Percentiles rank a stretch among this genome's conserved stretches.
Conservation (phyloP, 2,329 filamentous ascomycete species). For the Colletotrichum shisoi region DNA sequence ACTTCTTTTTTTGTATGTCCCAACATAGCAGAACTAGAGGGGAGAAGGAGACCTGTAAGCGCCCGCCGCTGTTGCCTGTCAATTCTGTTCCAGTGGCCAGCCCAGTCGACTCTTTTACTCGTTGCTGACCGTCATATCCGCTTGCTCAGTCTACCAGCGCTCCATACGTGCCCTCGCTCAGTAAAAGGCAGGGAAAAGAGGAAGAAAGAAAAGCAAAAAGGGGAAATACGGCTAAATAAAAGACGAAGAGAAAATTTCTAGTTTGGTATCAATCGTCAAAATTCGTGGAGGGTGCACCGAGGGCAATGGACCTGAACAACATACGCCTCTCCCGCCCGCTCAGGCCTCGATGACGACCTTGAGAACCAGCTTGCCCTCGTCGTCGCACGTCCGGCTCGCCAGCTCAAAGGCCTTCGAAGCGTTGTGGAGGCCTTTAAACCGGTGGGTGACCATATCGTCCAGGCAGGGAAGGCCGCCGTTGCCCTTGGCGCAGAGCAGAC, state of each 20-base stretch:
- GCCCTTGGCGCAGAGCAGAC: slow-evolving; percentile 60
- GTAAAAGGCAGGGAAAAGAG: background rate
- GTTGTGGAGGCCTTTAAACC: slow-evolving; percentile 69
- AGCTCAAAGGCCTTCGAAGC: slow-evolving; percentile 73
- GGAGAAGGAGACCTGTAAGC: background rate
- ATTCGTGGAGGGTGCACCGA: background rate
- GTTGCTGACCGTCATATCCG: background rate
- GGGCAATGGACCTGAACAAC: background rate
- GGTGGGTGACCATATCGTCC: slow-evolving; percentile 76
- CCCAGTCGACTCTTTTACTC: background rate
- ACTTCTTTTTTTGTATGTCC: background rate
- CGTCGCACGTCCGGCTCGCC: slow-evolving; percentile 72
- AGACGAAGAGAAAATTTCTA: slow-evolving; percentile 9
- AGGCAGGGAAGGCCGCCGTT: slow-evolving; percentile 65
- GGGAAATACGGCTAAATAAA: background rate
- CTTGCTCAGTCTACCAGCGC: background rate
- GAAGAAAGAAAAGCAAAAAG: background rate
- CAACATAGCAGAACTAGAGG: background rate
- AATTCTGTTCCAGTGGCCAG: background rate
- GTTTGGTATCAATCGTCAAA: slow-evolving; percentile 16
- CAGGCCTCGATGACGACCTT: slow-evolving; percentile 73
- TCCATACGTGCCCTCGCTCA: background rate
- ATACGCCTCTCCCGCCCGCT: slow-evolving; percentile 21
- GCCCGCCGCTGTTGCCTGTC: background rate
- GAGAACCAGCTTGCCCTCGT: slow-evolving; percentile 72